Percentiles rank a stretch among this genome's conserved stretches.
These are phyloP conservation scores for Lentinula edodes DNA, from an alignment of 768 basidiomycete species.

Conservation along the genomic window DNA sequence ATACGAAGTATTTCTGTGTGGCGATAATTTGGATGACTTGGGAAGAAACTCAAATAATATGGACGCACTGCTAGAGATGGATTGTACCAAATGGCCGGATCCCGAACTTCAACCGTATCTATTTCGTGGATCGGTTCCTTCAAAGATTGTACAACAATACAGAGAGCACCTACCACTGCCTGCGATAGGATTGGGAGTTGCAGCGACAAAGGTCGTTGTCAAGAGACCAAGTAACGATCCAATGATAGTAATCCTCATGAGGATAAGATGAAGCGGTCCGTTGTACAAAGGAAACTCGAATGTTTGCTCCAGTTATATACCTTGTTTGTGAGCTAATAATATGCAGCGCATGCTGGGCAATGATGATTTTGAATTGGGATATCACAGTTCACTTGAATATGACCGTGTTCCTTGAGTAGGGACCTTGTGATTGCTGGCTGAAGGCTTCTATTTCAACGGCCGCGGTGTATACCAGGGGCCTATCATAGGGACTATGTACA, in stretches of 20 bases:
- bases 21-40: background rate
- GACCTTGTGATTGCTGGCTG: background rate
- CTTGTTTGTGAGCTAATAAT: background rate
- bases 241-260: background rate
- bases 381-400: background rate
- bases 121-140: background rate
- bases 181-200: background rate
- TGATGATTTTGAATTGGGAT: background rate
- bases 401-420: background rate
- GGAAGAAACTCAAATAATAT: background rate
- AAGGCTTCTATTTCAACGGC: too few species aligned
- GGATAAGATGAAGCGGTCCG: background rate
- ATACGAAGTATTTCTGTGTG: slow-evolving; percentile 1
- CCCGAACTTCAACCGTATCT: slow-evolving; percentile 2
- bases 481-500: too few species aligned
- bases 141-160: background rate
- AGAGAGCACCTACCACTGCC: background rate
- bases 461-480: too few species aligned
- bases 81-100: slow-evolving; percentile 4
- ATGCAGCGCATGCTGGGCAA: background rate
- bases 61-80: background rate
- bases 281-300: background rate
- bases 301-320: background rate
- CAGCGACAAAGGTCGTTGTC: background rate
- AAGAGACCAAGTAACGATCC: background rate